phyloP scores from a whole-genome alignment of 2,329 filamentous ascomycete genomes.

The Talaromyces pinophilus region DNA sequence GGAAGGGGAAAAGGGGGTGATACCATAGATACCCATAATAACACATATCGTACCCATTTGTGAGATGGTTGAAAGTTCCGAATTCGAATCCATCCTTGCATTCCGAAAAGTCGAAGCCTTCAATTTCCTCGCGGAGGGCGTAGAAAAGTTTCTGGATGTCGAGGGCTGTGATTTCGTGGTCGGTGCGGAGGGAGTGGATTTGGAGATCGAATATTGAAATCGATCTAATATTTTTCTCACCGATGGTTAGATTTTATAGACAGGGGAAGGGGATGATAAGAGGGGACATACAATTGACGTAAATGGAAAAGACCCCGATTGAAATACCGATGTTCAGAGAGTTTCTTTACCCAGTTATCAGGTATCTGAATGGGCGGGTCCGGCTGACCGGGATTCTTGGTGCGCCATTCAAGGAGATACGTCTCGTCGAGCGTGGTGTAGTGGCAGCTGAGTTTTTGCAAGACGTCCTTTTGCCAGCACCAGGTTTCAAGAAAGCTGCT shows the following conservation, averaged over 20 bases:
- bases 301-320: neutral
- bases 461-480: slow-evolving; percentile 35
- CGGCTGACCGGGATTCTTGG: neutral
- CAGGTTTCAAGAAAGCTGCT: slow-evolving; percentile 48
- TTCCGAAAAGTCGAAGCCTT: neutral
- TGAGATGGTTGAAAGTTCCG: neutral
- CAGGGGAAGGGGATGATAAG: no score
- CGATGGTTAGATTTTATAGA: neutral
- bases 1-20: neutral
- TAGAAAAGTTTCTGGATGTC: neutral
- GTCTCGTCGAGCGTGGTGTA: neutral
- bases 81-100: neutral
- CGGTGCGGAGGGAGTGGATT: neutral
- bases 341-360: neutral
- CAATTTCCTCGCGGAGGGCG: neutral
- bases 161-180: neutral
- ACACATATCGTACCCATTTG: neutral
- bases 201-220: neutral
- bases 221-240: neutral
- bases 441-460: slow-evolving; percentile 5
- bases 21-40: slow-evolving; percentile 4
- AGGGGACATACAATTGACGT: neutral
- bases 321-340: neutral
- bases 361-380: neutral
- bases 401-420: neutral